phyloP scores from a whole-genome alignment of 306 rosid species.

The Adenanthera pavonina region DNA sequence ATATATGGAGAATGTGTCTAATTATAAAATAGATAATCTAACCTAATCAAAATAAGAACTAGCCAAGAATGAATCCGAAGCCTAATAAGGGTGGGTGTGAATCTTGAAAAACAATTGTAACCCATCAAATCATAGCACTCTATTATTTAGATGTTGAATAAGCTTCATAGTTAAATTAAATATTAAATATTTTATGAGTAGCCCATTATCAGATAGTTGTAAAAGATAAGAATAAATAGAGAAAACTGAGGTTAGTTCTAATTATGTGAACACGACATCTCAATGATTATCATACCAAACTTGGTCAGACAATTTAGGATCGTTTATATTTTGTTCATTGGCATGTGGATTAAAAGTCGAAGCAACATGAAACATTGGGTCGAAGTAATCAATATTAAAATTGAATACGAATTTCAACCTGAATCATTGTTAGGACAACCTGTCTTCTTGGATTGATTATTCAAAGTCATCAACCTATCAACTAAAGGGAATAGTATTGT shows the following conservation, averaged over 20 bases:
- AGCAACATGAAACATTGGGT: not conserved
- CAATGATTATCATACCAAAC: not conserved
- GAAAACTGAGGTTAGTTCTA: not conserved
- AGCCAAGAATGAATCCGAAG: not conserved
- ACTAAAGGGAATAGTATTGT: not conserved
- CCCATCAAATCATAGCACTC: not conserved
- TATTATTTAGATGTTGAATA: too few relatives aligned
- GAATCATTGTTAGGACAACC: not conserved
- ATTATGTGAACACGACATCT: not conserved
- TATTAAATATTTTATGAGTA: not conserved
- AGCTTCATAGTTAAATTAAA: too few relatives aligned
- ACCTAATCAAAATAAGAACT: not conserved
- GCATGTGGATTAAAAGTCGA: not conserved
- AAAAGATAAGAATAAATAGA: not conserved
- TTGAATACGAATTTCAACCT: not conserved
- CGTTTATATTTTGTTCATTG: not conserved
- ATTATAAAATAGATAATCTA: too few relatives aligned
- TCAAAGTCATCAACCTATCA: not conserved
- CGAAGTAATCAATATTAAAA: not conserved
- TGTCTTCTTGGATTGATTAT: not conserved
- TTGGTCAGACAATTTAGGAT: not conserved
- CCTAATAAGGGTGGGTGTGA: not conserved
- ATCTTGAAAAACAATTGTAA: too few relatives aligned
- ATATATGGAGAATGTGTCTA: too few relatives aligned
- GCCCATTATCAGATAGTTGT: not conserved